Evolutionary conservation across 1,284 basidiomycete genomes (phyloP), one percentile per base, ranked within the genome.

Genomic region (Puccinia sorghi): DNA sequence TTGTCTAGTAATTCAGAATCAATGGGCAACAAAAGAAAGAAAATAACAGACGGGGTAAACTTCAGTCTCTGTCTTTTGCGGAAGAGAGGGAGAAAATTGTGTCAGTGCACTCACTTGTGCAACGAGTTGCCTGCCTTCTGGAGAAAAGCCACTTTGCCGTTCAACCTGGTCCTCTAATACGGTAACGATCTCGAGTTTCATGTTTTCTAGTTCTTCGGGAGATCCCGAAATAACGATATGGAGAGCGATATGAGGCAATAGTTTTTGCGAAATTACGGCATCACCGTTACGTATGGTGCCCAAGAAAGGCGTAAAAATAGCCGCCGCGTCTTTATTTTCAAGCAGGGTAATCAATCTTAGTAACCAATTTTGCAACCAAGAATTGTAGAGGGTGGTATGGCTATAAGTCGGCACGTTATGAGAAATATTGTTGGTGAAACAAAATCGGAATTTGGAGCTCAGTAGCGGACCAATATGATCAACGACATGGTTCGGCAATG

Each of bases 291-390:
- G 88, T 37, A 98, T 88, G 0, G 92, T 90, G 3, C 90, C 89
- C 27, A 90, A 88, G 83, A 97, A 93, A 6, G 91, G 89, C 11
- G 88, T 86, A 83, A 99, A 99, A 64, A 99, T 90, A 27, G 85
- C 86, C 79, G 86, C 85, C 4, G 91, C 91, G 43, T 86, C 87
- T 87, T 54, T 81, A 9, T 84, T 83, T 88, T 83, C 88, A 86
- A 88, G 87, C 56, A 80, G 80, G 25, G 73, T 80, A 78, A 98
- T 93, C n/a, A 99, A 89, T 83, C 93, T 88, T 13, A 89, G 88
- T 0, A 92, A 90, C 95, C 96, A 99, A 0, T 89, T 85, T 81
- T 97, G 93, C 27, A 99, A 88, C 97, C 97, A 99, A 84, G 99
- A 95, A 66, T 95, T 90, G 85, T 97, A 99, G 0, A 93, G 94